These are phyloP conservation scores for Adenanthera pavonina DNA, from an alignment of 306 rosid species.

Conservation along the genomic window DNA sequence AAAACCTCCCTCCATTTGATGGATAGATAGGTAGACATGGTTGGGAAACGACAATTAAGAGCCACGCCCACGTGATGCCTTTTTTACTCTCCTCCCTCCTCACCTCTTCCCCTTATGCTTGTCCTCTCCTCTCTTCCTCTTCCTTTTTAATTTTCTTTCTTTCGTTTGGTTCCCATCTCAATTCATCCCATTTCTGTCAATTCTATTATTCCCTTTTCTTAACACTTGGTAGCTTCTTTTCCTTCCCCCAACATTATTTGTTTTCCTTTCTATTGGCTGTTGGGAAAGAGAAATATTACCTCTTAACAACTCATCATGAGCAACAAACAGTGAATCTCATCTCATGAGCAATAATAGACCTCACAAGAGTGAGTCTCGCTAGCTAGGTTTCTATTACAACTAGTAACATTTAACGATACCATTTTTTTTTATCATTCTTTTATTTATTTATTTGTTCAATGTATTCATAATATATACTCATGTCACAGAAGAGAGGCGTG, in stretches of 20 bases:
- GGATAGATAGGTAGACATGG: slow-evolving; percentile 1
- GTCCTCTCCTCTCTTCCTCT: slow-evolving; percentile 2
- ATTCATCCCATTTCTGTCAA: background rate
- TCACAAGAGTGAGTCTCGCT: too few species aligned
- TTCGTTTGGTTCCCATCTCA: background rate
- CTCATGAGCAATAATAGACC: too few species aligned
- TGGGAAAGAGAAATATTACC: background rate
- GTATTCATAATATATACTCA: too few species aligned
- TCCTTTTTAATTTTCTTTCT: too few species aligned
- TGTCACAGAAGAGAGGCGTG: slow-evolving; percentile 5
- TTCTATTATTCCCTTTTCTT: too few species aligned
- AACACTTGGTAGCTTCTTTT: too few species aligned
- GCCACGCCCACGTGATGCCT: slow-evolving; percentile 66
- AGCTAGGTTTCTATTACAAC: too few species aligned
- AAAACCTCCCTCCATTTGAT: background rate
- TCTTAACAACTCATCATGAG: background rate
- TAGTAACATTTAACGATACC: too few species aligned
- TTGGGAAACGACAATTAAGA: slow-evolving; percentile 50
- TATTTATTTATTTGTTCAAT: too few species aligned
- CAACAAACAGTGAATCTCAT: background rate
- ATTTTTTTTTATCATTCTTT: too few species aligned
- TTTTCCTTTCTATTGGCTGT: background rate
- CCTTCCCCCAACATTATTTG: background rate
- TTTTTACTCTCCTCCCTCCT: slow-evolving; percentile 27
- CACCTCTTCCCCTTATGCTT: slow-evolving; percentile 20